Evolutionary conservation across 148 eudicot genomes (phyloP).

Genomic region (Polygonum maritimum): DNA sequence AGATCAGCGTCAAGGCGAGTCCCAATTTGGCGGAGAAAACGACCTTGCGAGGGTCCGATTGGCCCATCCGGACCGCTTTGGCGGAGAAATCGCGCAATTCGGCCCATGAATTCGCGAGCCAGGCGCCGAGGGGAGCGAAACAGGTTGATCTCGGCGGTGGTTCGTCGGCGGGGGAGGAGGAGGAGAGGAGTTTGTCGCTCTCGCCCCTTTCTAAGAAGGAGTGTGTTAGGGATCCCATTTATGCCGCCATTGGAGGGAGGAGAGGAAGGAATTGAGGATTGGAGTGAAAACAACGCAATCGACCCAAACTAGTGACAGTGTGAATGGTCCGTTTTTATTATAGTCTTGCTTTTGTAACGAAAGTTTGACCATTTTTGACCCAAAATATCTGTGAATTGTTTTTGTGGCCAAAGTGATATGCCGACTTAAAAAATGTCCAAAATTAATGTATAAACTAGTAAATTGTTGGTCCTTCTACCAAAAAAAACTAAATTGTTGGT

Average conservation of each 20-base stretch:
- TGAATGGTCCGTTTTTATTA: no score
- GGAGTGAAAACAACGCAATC: no score
- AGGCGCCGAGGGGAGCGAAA: neutral
- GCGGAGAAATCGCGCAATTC: conserved; percentile 14
- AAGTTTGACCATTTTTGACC: no score
- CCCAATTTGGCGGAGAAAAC: conserved; percentile 75
- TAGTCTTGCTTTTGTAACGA: no score
- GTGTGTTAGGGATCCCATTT: conserved; percentile 5
- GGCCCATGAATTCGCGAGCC: conserved; percentile 17
- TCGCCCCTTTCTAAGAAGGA: conserved; percentile 6
- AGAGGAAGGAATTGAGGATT: no score
- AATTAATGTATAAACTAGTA: no score
- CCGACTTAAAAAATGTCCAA: no score
- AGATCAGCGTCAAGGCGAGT: conserved; percentile 54
- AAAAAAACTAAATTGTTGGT: no score
- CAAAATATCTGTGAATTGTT: no score
- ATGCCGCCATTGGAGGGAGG: neutral
- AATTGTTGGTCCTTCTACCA: no score
- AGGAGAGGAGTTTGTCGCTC: neutral
- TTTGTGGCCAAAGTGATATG: no score
- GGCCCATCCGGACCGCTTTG: conserved; percentile 55
- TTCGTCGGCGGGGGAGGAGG: neutral
- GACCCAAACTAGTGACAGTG: no score
- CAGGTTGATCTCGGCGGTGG: neutral
- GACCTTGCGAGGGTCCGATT: conserved; percentile 66